Conservation (phyloP, 2,329 filamentous ascomycete species). For the Blumeria graminis region DNA sequence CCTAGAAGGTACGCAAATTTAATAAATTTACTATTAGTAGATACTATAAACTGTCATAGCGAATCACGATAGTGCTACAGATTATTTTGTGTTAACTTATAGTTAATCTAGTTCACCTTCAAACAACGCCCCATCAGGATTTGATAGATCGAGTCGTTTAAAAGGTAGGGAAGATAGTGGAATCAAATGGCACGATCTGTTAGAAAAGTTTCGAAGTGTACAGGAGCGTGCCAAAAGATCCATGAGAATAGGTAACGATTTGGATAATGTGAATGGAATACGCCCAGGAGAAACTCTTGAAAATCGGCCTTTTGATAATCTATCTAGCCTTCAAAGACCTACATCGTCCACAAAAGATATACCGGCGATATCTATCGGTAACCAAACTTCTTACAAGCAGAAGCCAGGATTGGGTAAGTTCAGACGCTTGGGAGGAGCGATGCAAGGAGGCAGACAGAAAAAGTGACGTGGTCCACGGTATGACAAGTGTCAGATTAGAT, state of each 20-base stretch:
- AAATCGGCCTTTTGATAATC: slow-evolving; percentile 17
- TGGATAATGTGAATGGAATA: slow-evolving; percentile 17
- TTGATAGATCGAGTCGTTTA: slow-evolving; percentile 52
- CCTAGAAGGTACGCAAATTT: slow-evolving; percentile 43
- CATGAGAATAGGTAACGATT: slow-evolving; percentile 26
- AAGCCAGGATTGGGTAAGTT: slow-evolving; percentile 43
- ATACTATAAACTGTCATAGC: too few species aligned
- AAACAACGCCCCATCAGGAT: slow-evolving; percentile 28
- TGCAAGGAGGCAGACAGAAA: slow-evolving; percentile 27
- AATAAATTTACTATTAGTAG: too few species aligned
- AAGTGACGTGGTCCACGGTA: slow-evolving; percentile 17
- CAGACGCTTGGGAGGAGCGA: slow-evolving; percentile 46
- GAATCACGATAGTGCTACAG: too few species aligned
- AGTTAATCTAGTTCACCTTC: slow-evolving; percentile 20
- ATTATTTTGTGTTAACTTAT: slow-evolving; percentile 8
- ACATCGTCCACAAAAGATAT: slow-evolving; percentile 27
- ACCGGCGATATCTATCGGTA: slow-evolving; percentile 17
- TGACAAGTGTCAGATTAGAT: background rate
- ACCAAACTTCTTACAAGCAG: slow-evolving; percentile 25
- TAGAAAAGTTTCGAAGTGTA: slow-evolving; percentile 82
- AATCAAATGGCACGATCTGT: slow-evolving; percentile 75
- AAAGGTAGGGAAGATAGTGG: slow-evolving; percentile 59
- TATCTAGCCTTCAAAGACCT: slow-evolving; percentile 15
- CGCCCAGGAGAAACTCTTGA: slow-evolving; percentile 8
- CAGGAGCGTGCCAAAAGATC: slow-evolving; percentile 64